Evolutionary conservation across 768 basidiomycete genomes (phyloP).

Genomic region (Phaffia tasmanica): DNA sequence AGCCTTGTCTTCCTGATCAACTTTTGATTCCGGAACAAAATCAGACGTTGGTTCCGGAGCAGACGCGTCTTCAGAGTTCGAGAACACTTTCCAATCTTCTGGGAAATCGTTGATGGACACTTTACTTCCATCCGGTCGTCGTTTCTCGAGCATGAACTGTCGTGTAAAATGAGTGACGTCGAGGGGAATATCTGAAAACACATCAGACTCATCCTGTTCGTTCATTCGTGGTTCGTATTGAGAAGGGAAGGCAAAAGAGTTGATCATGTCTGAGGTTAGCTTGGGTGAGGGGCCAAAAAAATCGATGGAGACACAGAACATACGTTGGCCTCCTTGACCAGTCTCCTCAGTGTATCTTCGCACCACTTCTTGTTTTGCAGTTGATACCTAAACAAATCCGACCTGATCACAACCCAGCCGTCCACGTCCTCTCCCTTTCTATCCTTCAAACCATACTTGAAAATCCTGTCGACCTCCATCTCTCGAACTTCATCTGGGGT

Average conservation of each 20-base stretch:
- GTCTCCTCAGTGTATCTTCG: conserved; percentile 66
- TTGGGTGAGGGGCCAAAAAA: no score
- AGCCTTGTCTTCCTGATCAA: no score
- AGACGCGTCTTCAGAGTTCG: no score
- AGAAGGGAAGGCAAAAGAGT: no score
- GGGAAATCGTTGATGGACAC: no score
- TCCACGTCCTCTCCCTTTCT: conserved; percentile 39
- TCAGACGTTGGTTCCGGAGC: no score
- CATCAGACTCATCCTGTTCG: conserved; percentile 14
- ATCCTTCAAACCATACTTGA: conserved; percentile 3
- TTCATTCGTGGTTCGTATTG: no score
- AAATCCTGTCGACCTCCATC: conserved; percentile 8
- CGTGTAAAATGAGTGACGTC: conserved; percentile 15
- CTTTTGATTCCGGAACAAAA: no score
- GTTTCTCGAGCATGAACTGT: conserved; percentile 14
- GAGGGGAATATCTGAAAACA: conserved; percentile 25
- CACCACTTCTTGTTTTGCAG: conserved; percentile 92
- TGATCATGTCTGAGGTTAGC: no score
- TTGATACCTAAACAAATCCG: conserved; percentile 70
- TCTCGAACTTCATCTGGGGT: background rate
- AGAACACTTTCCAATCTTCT: no score
- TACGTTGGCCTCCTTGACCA: conserved; percentile 77
- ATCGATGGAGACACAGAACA: conserved; percentile 35
- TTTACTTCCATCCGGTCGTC: conserved; percentile 10
- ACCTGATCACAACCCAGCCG: conserved; percentile 81